Evolutionary conservation across 2,329 filamentous ascomycete species (phyloP), one percentile per base, ranked within the genome.

Genomic region (Anthostomella pinea): DNA sequence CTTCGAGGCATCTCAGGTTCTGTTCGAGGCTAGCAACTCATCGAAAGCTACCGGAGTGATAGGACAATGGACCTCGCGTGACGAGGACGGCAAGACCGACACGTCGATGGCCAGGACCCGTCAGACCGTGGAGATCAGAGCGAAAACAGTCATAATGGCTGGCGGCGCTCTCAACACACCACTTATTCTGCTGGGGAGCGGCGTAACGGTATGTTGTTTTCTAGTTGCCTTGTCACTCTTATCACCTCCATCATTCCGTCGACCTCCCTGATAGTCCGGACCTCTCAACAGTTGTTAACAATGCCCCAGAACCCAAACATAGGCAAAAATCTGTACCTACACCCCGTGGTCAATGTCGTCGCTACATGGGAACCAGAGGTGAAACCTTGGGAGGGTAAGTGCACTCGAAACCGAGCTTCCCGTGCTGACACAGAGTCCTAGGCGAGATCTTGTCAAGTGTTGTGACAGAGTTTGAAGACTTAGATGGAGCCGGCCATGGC

Each of bases 1-100:
- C 0, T 87, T 93, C 53, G 64, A 80, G 14, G 85, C 81, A 1
- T 76, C 86, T 9, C 74, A 75, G 41, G 69, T 96, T 11, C 48
- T 85, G 0, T 17, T 30, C 11, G 22, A 25, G 3, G 11, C 5
- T n/a, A 21, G 25, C 11, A 3, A 21, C 2, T 15, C 25, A 16
- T 9, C 11, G 16, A 30, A 23, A 26, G 31, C 36, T 2, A 26
- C 18, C 4, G 36, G 36, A 7, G 4, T 39, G 9, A 27, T 14
- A 13, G 36, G 36, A 4, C 9, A 11, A 11, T 39, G 36, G 36
- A 39, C 19, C 13, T 39, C 36, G 5, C 35, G 29, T 13, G 19
- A 23, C 11, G n/a, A 20, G 8, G 25, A 30, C 14, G 25, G 21
- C n/a, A 30, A 13, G 7, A 8, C 36, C 2, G 13, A 25, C 8